phyloP scores from a whole-genome alignment of 306 rosid genomes.

The Medicago lupulina region DNA sequence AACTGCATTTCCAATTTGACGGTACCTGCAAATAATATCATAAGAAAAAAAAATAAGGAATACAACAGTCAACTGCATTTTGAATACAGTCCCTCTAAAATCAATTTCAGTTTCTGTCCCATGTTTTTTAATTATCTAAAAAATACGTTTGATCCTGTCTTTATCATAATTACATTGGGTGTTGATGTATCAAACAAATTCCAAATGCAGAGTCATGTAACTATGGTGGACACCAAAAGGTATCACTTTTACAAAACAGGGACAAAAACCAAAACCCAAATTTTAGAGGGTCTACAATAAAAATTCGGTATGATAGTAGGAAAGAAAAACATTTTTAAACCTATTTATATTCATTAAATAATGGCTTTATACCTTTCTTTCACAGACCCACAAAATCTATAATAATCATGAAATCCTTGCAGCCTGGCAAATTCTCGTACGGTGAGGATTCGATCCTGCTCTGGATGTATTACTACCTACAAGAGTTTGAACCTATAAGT shows the following conservation, averaged over 20 bases:
- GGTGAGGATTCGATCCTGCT: slow-evolving; percentile 80
- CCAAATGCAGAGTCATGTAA: not conserved
- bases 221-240: slow-evolving; percentile 8
- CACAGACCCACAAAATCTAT: slow-evolving; percentile 72
- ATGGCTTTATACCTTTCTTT: slow-evolving; percentile 66
- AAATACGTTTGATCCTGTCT: not conserved
- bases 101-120: not conserved
- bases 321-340: slow-evolving; percentile 1
- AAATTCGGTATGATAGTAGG: not conserved
- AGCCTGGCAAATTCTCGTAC: slow-evolving; percentile 85
- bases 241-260: not conserved
- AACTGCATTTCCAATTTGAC: slow-evolving; percentile 94
- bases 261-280: slow-evolving; percentile 3
- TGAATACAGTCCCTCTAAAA: not conserved
- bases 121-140: slow-evolving; percentile 1
- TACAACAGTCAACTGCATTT: not conserved
- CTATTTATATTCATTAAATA: slow-evolving; percentile 6
- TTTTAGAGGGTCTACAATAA: slow-evolving; percentile 9
- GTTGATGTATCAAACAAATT: slow-evolving; percentile 13
- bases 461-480: slow-evolving; percentile 79
- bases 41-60: not conserved
- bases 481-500: slow-evolving; percentile 41
- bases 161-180: slow-evolving; percentile 7
- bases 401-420: slow-evolving; percentile 96
- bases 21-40: slow-evolving; percentile 60